Evolutionary conservation across 176 grass and related monocot genomes (phyloP).

Genomic region (Rhynchospora pubera): DNA sequence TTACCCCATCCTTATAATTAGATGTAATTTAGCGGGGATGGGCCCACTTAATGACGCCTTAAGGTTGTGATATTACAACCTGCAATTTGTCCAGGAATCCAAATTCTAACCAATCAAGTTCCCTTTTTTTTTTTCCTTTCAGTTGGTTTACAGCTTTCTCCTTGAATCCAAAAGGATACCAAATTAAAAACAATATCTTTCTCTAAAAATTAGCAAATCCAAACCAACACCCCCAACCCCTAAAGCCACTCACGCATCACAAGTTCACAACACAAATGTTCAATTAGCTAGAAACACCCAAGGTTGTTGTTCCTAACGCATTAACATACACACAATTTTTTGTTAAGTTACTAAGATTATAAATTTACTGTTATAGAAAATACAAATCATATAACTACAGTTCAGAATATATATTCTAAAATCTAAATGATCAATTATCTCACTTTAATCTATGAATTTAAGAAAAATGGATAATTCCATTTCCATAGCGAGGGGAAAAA

Average conservation of each 20-base stretch:
- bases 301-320: not conserved
- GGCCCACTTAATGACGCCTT: not conserved
- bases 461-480: too few species aligned
- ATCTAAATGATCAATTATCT: too few species aligned
- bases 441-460: too few species aligned
- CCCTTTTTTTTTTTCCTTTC: too few species aligned
- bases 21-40: not conserved
- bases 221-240: not conserved
- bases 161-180: not conserved
- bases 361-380: not conserved
- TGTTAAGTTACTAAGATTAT: not conserved
- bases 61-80: not conserved
- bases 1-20: not conserved
- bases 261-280: too few species aligned
- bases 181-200: not conserved
- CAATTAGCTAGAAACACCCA: too few species aligned
- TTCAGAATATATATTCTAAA: not conserved
- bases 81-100: not conserved
- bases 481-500: too few species aligned
- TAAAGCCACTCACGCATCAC: not conserved
- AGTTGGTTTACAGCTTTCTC: not conserved
- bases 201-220: not conserved
- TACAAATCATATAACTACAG: not conserved
- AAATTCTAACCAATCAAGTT: constrained; percentile 8
- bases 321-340: not conserved